These are phyloP conservation scores for Tanacetum coccineum DNA, from an alignment of 129 eudicot genomes.

Conservation along the genomic window DNA sequence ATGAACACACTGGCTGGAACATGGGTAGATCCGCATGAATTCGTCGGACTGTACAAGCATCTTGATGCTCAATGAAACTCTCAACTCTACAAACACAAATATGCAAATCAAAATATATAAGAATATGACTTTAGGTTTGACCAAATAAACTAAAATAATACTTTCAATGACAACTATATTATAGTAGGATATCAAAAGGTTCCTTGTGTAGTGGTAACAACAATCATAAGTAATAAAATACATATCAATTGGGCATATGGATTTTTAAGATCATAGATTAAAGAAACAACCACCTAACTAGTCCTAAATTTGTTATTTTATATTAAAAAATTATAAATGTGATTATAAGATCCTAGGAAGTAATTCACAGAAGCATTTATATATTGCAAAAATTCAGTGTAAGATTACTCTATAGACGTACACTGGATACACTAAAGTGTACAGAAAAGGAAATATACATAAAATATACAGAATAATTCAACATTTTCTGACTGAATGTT, in stretches of 20 bases:
- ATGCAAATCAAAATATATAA: slow-evolving; percentile 9
- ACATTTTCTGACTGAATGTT: slow-evolving; percentile 25
- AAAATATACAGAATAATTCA: slow-evolving; percentile 31
- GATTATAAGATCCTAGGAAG: slow-evolving; percentile 23
- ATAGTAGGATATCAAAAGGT: slow-evolving; percentile 11
- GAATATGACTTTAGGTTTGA: slow-evolving; percentile 5
- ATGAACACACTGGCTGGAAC: slow-evolving; percentile 44
- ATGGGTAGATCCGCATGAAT: slow-evolving; percentile 37
- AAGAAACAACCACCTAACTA: slow-evolving; percentile 9
- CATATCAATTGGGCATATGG: slow-evolving; percentile 5
- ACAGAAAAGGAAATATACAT: slow-evolving; percentile 16
- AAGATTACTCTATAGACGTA: slow-evolving; percentile 7
- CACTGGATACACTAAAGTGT: background rate
- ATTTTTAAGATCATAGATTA: slow-evolving; percentile 13
- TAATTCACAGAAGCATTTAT: slow-evolving; percentile 11
- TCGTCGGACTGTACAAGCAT: slow-evolving; percentile 45
- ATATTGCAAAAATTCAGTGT: slow-evolving; percentile 7
- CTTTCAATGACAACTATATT: slow-evolving; percentile 10
- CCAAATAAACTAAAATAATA: slow-evolving; percentile 4
- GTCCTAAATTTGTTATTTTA: slow-evolving; percentile 13
- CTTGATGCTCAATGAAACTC: slow-evolving; percentile 78
- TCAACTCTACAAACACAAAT: slow-evolving; percentile 43
- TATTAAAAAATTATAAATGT: background rate
- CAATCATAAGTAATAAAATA: slow-evolving; percentile 21
- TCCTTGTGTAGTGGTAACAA: slow-evolving; percentile 27